Evolutionary conservation across 306 rosid species (phyloP), one percentile per base, ranked within the genome.

Genomic region (Alnus glutinosa): DNA sequence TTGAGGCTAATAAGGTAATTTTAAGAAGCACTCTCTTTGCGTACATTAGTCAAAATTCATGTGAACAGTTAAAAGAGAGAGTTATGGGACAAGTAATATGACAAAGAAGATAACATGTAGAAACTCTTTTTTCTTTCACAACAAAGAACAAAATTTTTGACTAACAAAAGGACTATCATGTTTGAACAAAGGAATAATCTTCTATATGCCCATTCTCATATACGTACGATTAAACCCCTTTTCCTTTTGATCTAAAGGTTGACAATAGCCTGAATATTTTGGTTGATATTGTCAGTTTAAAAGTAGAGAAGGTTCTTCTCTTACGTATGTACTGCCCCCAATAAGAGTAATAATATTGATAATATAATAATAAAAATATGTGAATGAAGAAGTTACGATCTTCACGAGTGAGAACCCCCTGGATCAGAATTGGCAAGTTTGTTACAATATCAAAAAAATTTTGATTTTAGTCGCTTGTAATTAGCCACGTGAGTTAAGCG

Each of bases 341-440:
- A 55, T 55, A 55, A n/a, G 28, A 18, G 30, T 55, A 18, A 55
- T 55, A 55, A n/a, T 18, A 55, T 30, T 8, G 32, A 42, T 5
- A 55, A 16, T 18, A 18, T 55, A 55, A 5, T 18, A 16, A 19
- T 2, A 6, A 55, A 19, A 7, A 66, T 3, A 66, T 66, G 23
- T 16, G 42, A 42, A 12, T 67, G n/a, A 7, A 42, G 72, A 42
- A 39, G 50, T 67, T 72, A 82, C 82, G 82, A 64, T 82, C 85
- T 77, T 82, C 85, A 64, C 55, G 75, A 2, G 82, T 77, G 48
- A 77, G 82, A 5, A 82, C 23, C 2, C 85, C 82, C 81, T 82
- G 77, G 49, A 82, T 1, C 48, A 82, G 63, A 63, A 82, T 82
- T 48, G 85, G 85, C 73, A 82, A 36, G 39, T 73, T 82, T 23